Percentiles rank a stretch among this genome's conserved stretches.
Conservation (phyloP, 108 stramenopile genomes). For the Conticribra guillardii region DNA sequence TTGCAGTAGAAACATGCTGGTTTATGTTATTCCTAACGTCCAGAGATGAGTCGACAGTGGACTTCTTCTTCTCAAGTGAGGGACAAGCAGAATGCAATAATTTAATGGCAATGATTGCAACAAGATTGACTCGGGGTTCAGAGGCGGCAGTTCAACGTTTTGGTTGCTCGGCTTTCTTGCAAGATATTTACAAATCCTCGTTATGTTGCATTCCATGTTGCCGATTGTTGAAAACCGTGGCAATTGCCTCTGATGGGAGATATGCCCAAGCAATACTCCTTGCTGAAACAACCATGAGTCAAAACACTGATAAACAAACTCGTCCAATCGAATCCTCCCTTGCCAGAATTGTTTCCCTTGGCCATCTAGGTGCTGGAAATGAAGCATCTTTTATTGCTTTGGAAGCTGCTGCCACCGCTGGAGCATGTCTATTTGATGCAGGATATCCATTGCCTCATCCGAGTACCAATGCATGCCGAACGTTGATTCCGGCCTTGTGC, state of each 20-base stretch:
- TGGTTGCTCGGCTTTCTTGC: neutral
- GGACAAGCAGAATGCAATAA: neutral
- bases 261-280: slow-evolving; percentile 7
- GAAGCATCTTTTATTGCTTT: slow-evolving; percentile 23
- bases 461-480: neutral
- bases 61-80: slow-evolving; percentile 6
- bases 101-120: neutral
- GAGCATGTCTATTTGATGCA: slow-evolving; percentile 28
- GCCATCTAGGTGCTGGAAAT: slow-evolving; percentile 21
- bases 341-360: slow-evolving; percentile 24
- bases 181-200: neutral
- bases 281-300: neutral
- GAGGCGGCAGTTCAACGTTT: slow-evolving; percentile 23
- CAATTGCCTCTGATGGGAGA: slow-evolving; percentile 10
- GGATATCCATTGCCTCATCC: slow-evolving; percentile 6
- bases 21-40: slow-evolving; percentile 23
- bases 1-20: slow-evolving; percentile 45
- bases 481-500: slow-evolving; percentile 30
- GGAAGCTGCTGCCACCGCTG: slow-evolving; percentile 29
- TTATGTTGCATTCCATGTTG: slow-evolving; percentile 26
- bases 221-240: slow-evolving; percentile 32
- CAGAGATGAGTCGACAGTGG: slow-evolving; percentile 10
- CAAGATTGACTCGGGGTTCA: slow-evolving; percentile 4
- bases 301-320: neutral
- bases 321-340: slow-evolving; percentile 17